Evolutionary conservation across 768 basidiomycete species (phyloP).

Genomic region (Filobasidium floriforme): DNA sequence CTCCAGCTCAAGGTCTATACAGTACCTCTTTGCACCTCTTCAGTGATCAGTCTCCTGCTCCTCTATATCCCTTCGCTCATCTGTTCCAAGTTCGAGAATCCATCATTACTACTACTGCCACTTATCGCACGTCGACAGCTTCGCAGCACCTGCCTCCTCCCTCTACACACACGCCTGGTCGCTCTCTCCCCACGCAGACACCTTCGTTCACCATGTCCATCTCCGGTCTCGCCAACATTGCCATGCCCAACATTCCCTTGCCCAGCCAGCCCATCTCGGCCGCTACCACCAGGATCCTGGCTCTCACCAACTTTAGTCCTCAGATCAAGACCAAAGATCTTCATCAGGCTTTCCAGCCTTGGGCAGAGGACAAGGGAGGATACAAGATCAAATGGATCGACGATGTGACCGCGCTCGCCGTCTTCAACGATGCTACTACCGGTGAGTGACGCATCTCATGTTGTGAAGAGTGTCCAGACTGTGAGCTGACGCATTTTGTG

Average conservation of each 20-base stretch:
- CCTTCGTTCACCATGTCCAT: constrained; percentile 15
- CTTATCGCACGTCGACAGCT: neutral
- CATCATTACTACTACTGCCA: no score
- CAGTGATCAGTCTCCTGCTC: no score
- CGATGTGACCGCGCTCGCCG: constrained; percentile 88
- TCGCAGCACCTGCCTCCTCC: neutral
- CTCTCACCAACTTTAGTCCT: constrained; percentile 82
- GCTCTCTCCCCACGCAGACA: neutral
- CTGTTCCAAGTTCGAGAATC: no score
- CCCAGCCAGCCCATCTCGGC: constrained; percentile 57
- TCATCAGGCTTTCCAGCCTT: constrained; percentile 79
- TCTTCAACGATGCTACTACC: constrained; percentile 79
- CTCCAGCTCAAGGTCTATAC: no score
- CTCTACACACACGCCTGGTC: neutral
- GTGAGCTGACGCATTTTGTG: neutral
- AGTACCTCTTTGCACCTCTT: no score
- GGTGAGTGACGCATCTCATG: constrained; percentile 59
- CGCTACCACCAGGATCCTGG: constrained; percentile 90
- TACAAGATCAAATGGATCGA: constrained; percentile 99
- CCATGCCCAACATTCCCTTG: constrained; percentile 7
- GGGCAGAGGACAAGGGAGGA: constrained; percentile 75
- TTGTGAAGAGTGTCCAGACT: neutral
- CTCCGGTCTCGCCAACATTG: constrained; percentile 10
- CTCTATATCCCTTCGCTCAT: no score
- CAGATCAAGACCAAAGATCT: constrained; percentile 98